Base-by-base conservation (phyloP, 257 asterid genomes). In the Fraxinus pennsylvanica region DNA sequence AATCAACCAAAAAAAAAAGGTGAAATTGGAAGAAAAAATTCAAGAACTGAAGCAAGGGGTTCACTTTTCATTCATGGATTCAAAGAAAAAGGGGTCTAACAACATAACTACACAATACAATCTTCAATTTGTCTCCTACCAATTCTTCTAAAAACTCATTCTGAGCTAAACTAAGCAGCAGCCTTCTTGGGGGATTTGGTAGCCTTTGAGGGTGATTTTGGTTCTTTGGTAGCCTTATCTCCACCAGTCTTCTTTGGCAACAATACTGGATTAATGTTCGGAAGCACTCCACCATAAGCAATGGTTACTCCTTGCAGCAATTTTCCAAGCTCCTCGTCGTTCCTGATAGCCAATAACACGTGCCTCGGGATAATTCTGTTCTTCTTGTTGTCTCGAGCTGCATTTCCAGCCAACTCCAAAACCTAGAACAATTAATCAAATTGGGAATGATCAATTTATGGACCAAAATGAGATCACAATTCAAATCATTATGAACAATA, bases 121-220 rank as follows among this genome's bases (percentile, higher is more conserved):
- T 27, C 68, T 38, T 63, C 50, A 12, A 9, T 32, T 32, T 59
- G 21, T 25, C 7, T 67, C 52, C 63, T 7, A 27, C 35, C 69
- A 63, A 63, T 22, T 27, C 6, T 39, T n/a, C 6, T 12, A n/a
- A 70, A 70, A 70, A 70, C 74, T 6, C 22, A 25, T 10, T n/a
- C 74, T 36, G 9, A 70, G 7, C 52, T 35, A 70, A 19, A 19
- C 32, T 35, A 33, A 38, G 45, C 74, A n/a, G 74, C 74, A 38
- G 74, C 74, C 30, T 70, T 70, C 74, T 70, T 70, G 17, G 74
- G 74, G 30, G 74, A 70, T 41, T 70, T 70, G 54, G 54, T n/a
- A 35, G 74, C 74, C 74, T 70, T 70, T 1, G 73, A 69, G 6
- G 74, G 74, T 5, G 74, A 70, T 70, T 70, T 70, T 32, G 74